Evolutionary conservation across 1,139 yeast genomes (phyloP).

Genomic region (Candida frijolesensis): DNA sequence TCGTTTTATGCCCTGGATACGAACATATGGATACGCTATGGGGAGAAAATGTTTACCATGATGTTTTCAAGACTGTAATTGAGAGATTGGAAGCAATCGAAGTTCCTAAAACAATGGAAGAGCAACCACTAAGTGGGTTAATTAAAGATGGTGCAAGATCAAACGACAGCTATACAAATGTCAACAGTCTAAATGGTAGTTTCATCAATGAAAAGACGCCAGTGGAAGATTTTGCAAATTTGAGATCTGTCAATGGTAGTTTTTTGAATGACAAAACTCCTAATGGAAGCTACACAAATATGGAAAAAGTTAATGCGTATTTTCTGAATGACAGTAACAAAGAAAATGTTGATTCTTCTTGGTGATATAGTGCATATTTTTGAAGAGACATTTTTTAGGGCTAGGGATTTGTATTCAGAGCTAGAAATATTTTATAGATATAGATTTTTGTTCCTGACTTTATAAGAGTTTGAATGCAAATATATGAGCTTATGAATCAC

Average conservation of each 20-base stretch:
- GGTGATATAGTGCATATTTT: not conserved
- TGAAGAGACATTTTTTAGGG: not conserved
- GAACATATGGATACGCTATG: constrained; percentile 43
- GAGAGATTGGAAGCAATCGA: constrained; percentile 10
- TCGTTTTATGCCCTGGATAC: constrained; percentile 27
- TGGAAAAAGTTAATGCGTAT: not conserved
- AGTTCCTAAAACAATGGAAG: not conserved
- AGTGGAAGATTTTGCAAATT: not conserved
- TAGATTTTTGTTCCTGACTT: not conserved
- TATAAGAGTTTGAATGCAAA: not conserved
- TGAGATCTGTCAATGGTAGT: not conserved
- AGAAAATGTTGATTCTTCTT: not conserved
- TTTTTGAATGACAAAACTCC: not conserved
- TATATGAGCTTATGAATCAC: too few relatives aligned
- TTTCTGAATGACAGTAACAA: not conserved
- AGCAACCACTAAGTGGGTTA: not conserved
- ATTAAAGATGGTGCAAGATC: not conserved
- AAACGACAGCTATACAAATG: not conserved
- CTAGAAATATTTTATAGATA: not conserved
- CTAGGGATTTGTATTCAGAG: not conserved
- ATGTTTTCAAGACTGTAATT: constrained; percentile 25
- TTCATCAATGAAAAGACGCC: not conserved
- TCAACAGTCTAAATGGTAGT: not conserved
- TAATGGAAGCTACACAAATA: not conserved
- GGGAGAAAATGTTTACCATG: constrained; percentile 33